phyloP scores from a whole-genome alignment of 2,329 filamentous ascomycete species.

The Trichothecium sympodiale region DNA sequence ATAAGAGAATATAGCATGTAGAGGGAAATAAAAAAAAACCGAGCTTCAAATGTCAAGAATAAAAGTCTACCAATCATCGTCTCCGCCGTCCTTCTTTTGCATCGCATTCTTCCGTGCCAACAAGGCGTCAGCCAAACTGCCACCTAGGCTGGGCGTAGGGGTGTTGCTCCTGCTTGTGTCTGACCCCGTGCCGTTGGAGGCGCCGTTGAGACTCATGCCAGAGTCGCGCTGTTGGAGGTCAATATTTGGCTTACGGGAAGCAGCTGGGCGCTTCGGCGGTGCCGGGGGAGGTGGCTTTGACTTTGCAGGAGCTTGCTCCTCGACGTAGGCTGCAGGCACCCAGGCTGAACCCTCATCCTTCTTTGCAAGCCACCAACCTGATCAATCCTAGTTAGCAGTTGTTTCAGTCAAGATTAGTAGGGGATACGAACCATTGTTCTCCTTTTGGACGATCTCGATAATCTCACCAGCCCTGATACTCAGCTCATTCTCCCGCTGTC shows the following conservation, averaged over 20 bases:
- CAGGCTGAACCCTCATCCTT: constrained; percentile 67
- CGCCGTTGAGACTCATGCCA: constrained; percentile 48
- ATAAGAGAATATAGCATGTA: constrained; percentile 7
- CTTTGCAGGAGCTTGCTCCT: constrained; percentile 56
- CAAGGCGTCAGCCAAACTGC: constrained; percentile 69
- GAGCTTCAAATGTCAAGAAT: constrained; percentile 3
- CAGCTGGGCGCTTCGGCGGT: constrained; percentile 71
- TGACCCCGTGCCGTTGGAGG: constrained; percentile 30
- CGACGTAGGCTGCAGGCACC: constrained; percentile 88
- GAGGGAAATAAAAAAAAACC: constrained; percentile 10
- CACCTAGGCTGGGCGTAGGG: constrained; percentile 59
- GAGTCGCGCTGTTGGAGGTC: constrained; percentile 62
- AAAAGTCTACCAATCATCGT: constrained; percentile 53
- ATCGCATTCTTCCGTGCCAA: constrained; percentile 66
- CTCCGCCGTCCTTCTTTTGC: constrained; percentile 56
- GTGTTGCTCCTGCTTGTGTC: constrained; percentile 59
- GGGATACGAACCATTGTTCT: constrained; percentile 68
- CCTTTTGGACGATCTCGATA: constrained; percentile 85
- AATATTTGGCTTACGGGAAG: constrained; percentile 55
- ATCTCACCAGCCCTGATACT: constrained; percentile 70
- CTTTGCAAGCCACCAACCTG: constrained; percentile 95
- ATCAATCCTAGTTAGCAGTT: constrained; percentile 14
- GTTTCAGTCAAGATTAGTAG: too few relatives aligned
- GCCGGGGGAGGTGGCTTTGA: constrained; percentile 63
- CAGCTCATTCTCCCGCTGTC: constrained; percentile 76